A percentile compares a stretch with the other conserved stretches of the same genome.
Conservation (phyloP, 2,329 filamentous ascomycete species). For the Fonsecaea multimorphosa region DNA sequence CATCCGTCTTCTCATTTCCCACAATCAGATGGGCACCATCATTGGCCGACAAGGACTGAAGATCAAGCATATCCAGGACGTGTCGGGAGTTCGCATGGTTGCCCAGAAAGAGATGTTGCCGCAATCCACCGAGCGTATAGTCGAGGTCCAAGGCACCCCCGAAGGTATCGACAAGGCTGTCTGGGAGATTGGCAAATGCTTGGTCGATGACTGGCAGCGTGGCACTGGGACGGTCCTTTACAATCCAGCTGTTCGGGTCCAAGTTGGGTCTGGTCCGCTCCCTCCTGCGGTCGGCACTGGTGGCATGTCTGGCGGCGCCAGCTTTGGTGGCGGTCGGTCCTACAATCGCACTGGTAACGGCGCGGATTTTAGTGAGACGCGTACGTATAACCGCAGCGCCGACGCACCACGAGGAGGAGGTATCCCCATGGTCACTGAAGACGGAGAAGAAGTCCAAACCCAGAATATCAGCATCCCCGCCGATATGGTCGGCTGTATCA, state of each 20-base stretch:
- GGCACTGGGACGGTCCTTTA: conserved; percentile 97
- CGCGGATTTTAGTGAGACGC: conserved; percentile 91
- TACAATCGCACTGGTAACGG: conserved; percentile 94
- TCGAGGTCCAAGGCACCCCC: conserved; percentile 93
- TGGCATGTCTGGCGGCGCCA: conserved; percentile 44
- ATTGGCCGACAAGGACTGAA: conserved; percentile 95
- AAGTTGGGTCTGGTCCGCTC: conserved; percentile 63
- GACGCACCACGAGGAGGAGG: conserved; percentile 61
- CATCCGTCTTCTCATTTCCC: conserved; percentile 96
- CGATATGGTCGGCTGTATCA: conserved; percentile 99
- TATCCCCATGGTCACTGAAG: conserved; percentile 88
- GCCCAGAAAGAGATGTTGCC: conserved; percentile 99
- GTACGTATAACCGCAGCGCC: conserved; percentile 78
- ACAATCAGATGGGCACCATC: conserved; percentile 99
- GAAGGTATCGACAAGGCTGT: conserved; percentile 94
- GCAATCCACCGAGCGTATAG: conserved; percentile 96
- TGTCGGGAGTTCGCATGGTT: conserved; percentile 96
- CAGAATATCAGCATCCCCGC: conserved; percentile 99
- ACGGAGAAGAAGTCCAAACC: conserved; percentile 96
- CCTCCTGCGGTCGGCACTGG: conserved; percentile 56
- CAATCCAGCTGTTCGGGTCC: conserved; percentile 91
- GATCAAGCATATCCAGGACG: conserved; percentile 99
- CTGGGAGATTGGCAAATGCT: conserved; percentile 98
- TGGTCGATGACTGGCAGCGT: conserved; percentile 97
- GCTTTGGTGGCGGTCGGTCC: conserved; percentile 68